phyloP scores from a whole-genome alignment of 225 moss, liverwort and hornwort species.

The Polytrichum commune region DNA sequence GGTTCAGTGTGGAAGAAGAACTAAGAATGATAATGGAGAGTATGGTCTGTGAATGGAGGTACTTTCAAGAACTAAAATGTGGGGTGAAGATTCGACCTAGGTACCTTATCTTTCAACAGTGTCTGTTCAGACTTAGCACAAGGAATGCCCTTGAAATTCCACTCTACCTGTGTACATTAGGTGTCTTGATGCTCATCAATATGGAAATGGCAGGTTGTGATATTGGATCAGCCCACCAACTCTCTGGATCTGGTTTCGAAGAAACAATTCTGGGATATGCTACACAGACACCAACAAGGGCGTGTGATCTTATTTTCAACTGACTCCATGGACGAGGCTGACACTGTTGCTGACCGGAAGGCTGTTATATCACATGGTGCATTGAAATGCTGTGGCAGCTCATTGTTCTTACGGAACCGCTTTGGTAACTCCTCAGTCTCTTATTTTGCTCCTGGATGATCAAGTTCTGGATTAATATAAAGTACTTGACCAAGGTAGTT shows the following conservation, averaged over 20 bases:
- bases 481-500: neutral
- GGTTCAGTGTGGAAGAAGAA: no score
- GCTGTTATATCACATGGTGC: conserved; percentile 85
- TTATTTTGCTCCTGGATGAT: conserved; percentile 2
- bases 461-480: neutral
- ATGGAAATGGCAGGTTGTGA: conserved; percentile 55
- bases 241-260: conserved; percentile 68
- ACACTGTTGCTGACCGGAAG: conserved; percentile 78
- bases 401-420: conserved; percentile 70
- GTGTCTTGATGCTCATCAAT: conserved; percentile 20
- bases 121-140: no score
- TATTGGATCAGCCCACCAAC: conserved; percentile 83
- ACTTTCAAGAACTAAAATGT: no score
- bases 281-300: conserved; percentile 77
- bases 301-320: conserved; percentile 76
- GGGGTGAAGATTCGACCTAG: no score
- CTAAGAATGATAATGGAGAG: no score
- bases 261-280: conserved; percentile 78
- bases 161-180: no score
- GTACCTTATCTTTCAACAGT: no score
- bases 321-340: conserved; percentile 91
- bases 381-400: conserved; percentile 87
- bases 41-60: no score
- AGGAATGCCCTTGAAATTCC: no score
- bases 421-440: conserved; percentile 50